Evolutionary conservation across 139 green algal genomes (phyloP), one percentile per base, ranked within the genome.

Genomic region (Volvox reticuliferus): DNA sequence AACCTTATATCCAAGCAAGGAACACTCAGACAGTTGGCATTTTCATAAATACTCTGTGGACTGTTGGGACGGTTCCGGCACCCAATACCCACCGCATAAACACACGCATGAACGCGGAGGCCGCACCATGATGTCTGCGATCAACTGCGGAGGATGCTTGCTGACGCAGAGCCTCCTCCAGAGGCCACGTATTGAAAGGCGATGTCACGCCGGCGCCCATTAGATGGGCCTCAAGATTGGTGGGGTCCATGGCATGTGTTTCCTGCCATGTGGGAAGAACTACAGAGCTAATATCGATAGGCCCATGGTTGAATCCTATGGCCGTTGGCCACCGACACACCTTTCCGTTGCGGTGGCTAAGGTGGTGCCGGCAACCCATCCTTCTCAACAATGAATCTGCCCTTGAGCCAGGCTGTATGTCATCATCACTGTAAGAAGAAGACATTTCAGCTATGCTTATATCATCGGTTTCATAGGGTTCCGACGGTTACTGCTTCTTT

Each of bases 381-480:
- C 33, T 62, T 14, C 16, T 26, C 12, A 88, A 17, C 24, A 88
- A 36, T 0, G 22, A 35, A 55, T 67, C 28, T 2, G 82, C 65
- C 33, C 22, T 55, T 28, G 82, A 88, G 20, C 82, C 82, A 9
- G 82, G 82, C 22, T 88, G 65, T 13, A 88, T 14, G 33, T 79
- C 82, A 79, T 88, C 82, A 28, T 88, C 65, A 63, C 82, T 88
- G 35, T 88, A 65, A 17, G 65, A 68, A 44, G 76, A 20, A 28
- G 32, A 77, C 82, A 77, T 78, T 73, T 73, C 16, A 28, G 12
- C 24, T 24, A 30, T 50, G 35, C 71, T 35, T 79, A 32, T 35
- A 35, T 55, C 44, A 55, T 9, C 44, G 65, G 65, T 73, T 73
- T 28, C 21, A 73, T 12, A 55, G 65, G 16, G 65, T 73, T 73